Conservation (phyloP, 1,284 basidiomycete genomes). For the Kwoniella shivajii region DNA sequence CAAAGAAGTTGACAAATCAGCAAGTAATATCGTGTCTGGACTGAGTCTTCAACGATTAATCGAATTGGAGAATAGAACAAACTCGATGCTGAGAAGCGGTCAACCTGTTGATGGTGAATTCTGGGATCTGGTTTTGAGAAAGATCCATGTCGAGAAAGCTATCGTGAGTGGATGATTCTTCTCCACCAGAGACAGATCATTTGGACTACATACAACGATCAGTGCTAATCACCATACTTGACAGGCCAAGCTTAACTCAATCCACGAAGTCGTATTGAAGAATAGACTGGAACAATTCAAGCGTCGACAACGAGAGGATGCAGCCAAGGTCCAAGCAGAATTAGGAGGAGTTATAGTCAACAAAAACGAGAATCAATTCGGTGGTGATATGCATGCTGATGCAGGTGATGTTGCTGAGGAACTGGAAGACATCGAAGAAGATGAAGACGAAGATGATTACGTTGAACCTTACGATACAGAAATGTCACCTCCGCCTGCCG, state of each 20-base stretch:
- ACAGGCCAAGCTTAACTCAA: conserved; percentile 84
- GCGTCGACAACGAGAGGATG: conserved; percentile 92
- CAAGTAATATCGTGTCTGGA: conserved; percentile 45
- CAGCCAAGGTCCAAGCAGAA: conserved; percentile 86
- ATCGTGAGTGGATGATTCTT: conserved; percentile 63
- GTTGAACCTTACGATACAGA: conserved; percentile 74
- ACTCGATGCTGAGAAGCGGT: conserved; percentile 82
- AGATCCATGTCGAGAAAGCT: conserved; percentile 97
- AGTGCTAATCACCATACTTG: conserved; percentile 8
- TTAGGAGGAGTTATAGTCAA: conserved; percentile 75
- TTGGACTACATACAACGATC: background rate
- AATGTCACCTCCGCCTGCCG: conserved; percentile 77
- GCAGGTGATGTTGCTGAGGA: conserved; percentile 55
- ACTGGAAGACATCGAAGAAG: conserved; percentile 58
- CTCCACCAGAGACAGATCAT: background rate
- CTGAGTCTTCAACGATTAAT: conserved; percentile 76
- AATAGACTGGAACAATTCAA: conserved; percentile 94
- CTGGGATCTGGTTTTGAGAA: conserved; percentile 91
- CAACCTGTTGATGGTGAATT: conserved; percentile 97
- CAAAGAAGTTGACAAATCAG: conserved; percentile 40
- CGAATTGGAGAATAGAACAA: conserved; percentile 80
- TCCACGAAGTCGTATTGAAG: conserved; percentile 94
- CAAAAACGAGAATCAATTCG: conserved; percentile 47
- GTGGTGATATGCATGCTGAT: conserved; percentile 57
- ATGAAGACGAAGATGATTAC: conserved; percentile 48